Percentiles rank a stretch among this genome's conserved stretches.
Conservation (phyloP, 129 eudicot species). For the Helianthus annuus region DNA sequence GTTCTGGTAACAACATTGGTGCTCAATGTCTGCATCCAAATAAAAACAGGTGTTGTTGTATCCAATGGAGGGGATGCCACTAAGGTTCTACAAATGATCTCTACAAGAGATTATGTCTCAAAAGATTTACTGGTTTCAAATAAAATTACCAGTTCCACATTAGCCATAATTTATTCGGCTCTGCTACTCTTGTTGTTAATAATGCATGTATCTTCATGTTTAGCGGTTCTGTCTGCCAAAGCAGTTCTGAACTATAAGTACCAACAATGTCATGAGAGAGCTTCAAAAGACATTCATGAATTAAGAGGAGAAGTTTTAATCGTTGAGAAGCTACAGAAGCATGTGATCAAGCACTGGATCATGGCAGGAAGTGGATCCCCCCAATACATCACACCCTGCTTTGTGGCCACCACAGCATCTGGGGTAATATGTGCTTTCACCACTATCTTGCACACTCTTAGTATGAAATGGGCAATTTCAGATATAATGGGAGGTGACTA, state of each 20-base stretch:
- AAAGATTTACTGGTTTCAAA: neutral
- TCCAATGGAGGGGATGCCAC: neutral
- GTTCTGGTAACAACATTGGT: neutral
- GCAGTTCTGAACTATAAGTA: neutral
- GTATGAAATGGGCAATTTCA: neutral
- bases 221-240: neutral
- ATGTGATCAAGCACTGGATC: neutral
- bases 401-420: neutral
- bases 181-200: conserved; percentile 4
- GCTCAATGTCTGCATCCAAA: conserved; percentile 1
- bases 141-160: neutral
- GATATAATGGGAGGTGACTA: neutral
- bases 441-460: neutral
- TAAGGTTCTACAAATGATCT: neutral
- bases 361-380: neutral
- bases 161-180: neutral
- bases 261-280: neutral
- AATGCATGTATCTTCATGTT: conserved; percentile 1
- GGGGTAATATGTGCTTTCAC: neutral
- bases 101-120: neutral
- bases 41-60: neutral
- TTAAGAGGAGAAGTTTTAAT: neutral
- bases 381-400: neutral
- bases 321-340: neutral
- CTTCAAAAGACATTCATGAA: neutral